Evolutionary conservation across 306 rosid species (phyloP), one percentile per base, ranked within the genome.

Genomic region (Luffa acutangula): DNA sequence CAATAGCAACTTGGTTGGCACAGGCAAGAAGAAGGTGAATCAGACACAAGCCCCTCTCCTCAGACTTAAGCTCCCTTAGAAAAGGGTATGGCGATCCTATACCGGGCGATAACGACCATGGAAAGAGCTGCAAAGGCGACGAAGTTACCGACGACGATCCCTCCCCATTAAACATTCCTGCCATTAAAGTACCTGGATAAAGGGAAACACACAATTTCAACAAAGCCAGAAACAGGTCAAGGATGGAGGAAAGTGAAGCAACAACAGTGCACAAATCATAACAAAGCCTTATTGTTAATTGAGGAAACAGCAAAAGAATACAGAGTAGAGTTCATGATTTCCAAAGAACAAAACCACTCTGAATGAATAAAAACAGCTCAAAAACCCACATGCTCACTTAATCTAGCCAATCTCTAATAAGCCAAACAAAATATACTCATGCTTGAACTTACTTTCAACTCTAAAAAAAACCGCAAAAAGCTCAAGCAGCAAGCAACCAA

Each of bases 1-100:
- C 92, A 0, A 88, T 74, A n/a, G 97, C 93, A 3, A 93, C 94
- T 70, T 85, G 91, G 83, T 83, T 80, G 3, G 97, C 93, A 81
- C 96, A 91, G 6, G 88, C 88, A 48, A 73, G 60, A 11, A 93
- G 93, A 74, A 93, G 91, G 14, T 75, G 56, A 80, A 92, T 79
- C 57, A 93, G 88, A 57, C 81, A 87, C 39, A 84, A 48, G 62
- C 91, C 89, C 58, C 92, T 81, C 46, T 84, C 85, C 60, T 91
- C 97, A 57, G 86, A 85, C 65, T 84, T 86, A 25, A 83, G 84
- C 75, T 87, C 92, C 73, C 86, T 80, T 14, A 86, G 60, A 90
- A 93, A 87, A 43, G 89, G 86, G 74, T 79, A 81, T 25, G 93
- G 95, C 15, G 96, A 91, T 46, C 95, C 93, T 77, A 83, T 5